Conservation (phyloP, 225 moss, liverwort and hornwort genomes). For the Asterella californica region DNA sequence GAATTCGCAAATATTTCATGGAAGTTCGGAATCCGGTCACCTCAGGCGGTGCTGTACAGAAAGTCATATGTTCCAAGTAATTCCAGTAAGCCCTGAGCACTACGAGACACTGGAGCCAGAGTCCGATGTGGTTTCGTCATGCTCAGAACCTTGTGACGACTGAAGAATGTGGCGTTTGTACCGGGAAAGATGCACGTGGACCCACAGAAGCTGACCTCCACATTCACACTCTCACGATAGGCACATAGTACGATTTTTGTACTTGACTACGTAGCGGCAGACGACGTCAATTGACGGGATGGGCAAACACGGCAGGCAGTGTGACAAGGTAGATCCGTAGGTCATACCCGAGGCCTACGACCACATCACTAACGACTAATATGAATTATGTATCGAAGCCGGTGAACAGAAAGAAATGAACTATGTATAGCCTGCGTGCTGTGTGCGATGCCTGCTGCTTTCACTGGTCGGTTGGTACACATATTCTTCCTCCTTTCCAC, state of each 20-base stretch:
- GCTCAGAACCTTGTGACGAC: neutral
- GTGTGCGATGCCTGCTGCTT: neutral
- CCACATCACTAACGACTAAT: neutral
- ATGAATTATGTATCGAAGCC: neutral
- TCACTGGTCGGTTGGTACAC: neutral
- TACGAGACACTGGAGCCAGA: too few species aligned
- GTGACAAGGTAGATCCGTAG: neutral
- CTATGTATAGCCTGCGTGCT: too few species aligned
- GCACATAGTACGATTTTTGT: neutral
- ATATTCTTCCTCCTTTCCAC: too few species aligned
- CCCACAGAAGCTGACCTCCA: neutral
- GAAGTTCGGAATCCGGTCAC: too few species aligned
- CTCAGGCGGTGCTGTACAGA: too few species aligned
- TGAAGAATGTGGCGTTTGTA: neutral
- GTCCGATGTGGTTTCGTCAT: neutral
- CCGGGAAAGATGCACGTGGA: neutral
- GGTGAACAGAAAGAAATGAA: neutral
- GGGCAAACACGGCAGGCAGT: neutral
- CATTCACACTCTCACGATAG: neutral
- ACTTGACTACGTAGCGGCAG: neutral
- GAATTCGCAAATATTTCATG: too few species aligned
- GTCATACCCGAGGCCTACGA: neutral
- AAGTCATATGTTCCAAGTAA: too few species aligned
- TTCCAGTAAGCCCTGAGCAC: too few species aligned
- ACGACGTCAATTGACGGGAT: neutral